Evolutionary conservation across 345 rosid species (phyloP), one percentile per base, ranked within the genome.

Genomic region (Pistacia vera): DNA sequence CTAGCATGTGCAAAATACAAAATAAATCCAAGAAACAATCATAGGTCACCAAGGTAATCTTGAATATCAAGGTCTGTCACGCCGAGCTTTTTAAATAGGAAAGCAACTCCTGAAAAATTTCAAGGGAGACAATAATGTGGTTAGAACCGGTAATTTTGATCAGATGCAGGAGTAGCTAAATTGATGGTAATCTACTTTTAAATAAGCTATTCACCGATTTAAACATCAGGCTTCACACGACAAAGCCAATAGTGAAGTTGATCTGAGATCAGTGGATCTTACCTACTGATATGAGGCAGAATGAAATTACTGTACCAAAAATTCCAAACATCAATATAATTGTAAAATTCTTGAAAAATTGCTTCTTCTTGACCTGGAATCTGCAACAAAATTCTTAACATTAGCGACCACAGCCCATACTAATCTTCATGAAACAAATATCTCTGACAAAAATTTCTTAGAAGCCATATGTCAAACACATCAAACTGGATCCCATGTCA

Each of bases 291-390:
- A 88, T 87, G 82, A 90, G 77, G 84, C 90, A 90, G 74, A 88
- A 91, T 20, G 93, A 91, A 72, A 90, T 90, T 36, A 87, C 90
- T 4, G 97, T 90, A 61, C 97, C 93, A 46, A 86, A 14, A 25
- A 90, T 78, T 70, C 93, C 97, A 81, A 90, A 91, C 88, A 87
- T 36, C 83, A 91, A 79, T 58, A 90, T 91, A 51, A 78, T 86
- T 1, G 91, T 81, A 79, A 91, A 90, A 74, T 91, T 91, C 90
- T 87, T 86, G 89, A 91, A 91, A 76, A 90, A 87, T 54, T 85
- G 88, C 84, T 91, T 91, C 77, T 90, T 91, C 82, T 91, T 91
- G 61, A 91, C 97, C 86, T 91, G 97, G 81, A 91, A 90, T 76
- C 97, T 91, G 89, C 33, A 85, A 79, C 17, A 80, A 77, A 62